Evolutionary conservation across 2,329 filamentous ascomycete genomes (phyloP).

Genomic region (Zymoseptoria tritici): DNA sequence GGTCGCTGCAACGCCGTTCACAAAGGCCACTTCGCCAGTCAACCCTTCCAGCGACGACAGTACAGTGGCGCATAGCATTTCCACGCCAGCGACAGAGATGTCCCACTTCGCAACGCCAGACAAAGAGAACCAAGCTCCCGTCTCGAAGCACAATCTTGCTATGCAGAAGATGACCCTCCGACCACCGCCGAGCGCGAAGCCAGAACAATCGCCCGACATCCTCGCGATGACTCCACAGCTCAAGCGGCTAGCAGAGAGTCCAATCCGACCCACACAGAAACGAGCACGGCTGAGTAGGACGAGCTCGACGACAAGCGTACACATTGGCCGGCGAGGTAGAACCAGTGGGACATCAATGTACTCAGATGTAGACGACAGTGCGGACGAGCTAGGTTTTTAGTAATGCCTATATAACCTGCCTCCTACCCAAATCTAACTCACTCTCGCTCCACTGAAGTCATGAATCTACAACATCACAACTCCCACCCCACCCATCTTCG

Average conservation of each 20-base stretch:
- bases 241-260: background rate
- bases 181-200: background rate
- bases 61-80: background rate
- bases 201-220: slow-evolving; percentile 2
- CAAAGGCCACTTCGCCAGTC: background rate
- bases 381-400: background rate
- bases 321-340: background rate
- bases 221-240: slow-evolving; percentile 1
- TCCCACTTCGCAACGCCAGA: background rate
- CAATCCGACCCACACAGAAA: background rate
- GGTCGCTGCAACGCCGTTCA: slow-evolving; percentile 36
- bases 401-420: background rate
- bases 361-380: background rate
- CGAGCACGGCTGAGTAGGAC: background rate
- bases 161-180: background rate
- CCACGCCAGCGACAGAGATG: background rate
- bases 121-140: background rate
- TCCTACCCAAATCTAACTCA: background rate
- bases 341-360: background rate
- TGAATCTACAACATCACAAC: slow-evolving; percentile 65
- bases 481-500: slow-evolving; percentile 76
- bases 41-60: background rate
- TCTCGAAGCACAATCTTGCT: background rate
- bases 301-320: background rate
- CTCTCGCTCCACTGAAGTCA: background rate